phyloP scores from a whole-genome alignment of 1,284 basidiomycete genomes.

The Ustilago bromivora region DNA sequence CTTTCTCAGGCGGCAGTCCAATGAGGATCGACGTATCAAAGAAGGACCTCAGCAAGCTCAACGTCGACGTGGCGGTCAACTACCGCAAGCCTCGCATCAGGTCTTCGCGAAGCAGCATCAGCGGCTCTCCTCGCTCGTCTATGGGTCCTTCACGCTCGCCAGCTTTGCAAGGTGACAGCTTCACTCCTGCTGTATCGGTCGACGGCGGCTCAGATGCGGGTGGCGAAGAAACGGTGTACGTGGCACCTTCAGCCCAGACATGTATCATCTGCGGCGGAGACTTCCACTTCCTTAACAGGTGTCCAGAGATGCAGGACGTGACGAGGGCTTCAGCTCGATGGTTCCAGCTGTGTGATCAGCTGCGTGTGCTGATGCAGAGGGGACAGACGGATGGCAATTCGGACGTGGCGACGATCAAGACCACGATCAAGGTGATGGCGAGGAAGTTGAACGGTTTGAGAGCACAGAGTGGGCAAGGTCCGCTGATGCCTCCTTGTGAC shows the following conservation, averaged over 20 bases:
- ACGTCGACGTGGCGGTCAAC: conserved; percentile 33
- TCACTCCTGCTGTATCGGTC: background rate
- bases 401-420: conserved; percentile 40
- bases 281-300: conserved; percentile 46
- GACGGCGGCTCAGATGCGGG: background rate
- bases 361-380: conserved; percentile 26
- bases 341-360: conserved; percentile 39
- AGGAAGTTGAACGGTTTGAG: conserved; percentile 28
- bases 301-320: conserved; percentile 40
- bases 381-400: conserved; percentile 26
- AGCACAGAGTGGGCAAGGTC: conserved; percentile 14
- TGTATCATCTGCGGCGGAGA: conserved; percentile 48
- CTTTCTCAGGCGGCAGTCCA: conserved; percentile 32
- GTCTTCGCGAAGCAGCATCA: conserved; percentile 24
- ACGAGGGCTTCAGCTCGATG: conserved; percentile 28
- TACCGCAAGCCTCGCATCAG: conserved; percentile 33
- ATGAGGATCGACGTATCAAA: conserved; percentile 17
- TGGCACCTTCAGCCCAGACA: conserved; percentile 20
- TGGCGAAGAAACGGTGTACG: conserved; percentile 13
- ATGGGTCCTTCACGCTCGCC: conserved; percentile 25
- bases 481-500: conserved; percentile 29
- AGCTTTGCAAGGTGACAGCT: conserved; percentile 9
- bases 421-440: conserved; percentile 45
- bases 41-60: conserved; percentile 32
- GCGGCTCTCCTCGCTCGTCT: conserved; percentile 28